Base-by-base conservation (phyloP, 352 stramenopile genomes). In the Phytophthora colocasiae region DNA sequence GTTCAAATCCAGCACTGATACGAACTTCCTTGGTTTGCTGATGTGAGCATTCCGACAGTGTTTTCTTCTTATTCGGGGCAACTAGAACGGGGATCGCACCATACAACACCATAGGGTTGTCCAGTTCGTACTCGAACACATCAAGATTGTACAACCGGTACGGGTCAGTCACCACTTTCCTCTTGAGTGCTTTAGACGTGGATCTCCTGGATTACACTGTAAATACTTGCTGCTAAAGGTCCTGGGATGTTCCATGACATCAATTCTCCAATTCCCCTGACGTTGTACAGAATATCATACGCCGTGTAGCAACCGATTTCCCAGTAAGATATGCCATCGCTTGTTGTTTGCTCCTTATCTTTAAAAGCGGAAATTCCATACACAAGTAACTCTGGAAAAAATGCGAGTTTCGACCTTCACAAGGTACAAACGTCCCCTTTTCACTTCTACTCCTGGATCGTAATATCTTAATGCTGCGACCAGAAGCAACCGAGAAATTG, bases 141-240 rank as follows among this genome's bases (percentile, higher is more conserved):
- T 99, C 98, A 32, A 99, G 84, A 66, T 99, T 99, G 82, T 99
- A 99, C 49, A 99, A 84, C 7, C 98, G 91, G 76, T 99, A 99
- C 7, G 98, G 98, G 59, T 99, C 96, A n/a, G 72, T 80, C 9
- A 85, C 22, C 3, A 74, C 71, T 54, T 78, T 82, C 27, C 58
- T 71, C 36, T 75, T 68, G 14, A 19, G 19, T 64, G 7, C 58
- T 78, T 38, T 91, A 77, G 1, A 36, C 10, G 12, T 87, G 77
- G 6, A 90, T 67, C 7, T 78, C 63, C 49, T 84, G 65, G 15
- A 92, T 81, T 8, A 88, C 73, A 31, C 78, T 71, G 57, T 84
- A 91, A 22, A 92, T 78, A 0, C 46, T 73, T 46, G 75, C 65
- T 4, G 78, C 83, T 4, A 92, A 66, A n/a, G 78, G 71, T 3